Percentiles rank a stretch among this genome's conserved stretches.
Conservation (phyloP, 208 protist species). For the Acanthamoeba lenticulata region DNA sequence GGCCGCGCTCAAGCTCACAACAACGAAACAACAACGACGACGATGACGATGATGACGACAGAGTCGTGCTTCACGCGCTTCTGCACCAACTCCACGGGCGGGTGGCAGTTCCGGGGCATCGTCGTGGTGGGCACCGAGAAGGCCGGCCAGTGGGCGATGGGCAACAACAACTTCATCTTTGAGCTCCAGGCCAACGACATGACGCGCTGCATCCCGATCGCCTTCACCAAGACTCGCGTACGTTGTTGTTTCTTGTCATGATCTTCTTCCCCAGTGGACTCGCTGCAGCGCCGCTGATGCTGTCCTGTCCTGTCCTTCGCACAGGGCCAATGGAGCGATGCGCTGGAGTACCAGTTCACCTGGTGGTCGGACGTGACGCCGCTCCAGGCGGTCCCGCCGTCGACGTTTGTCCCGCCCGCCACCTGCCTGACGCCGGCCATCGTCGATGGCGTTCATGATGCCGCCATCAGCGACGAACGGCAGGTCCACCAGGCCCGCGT, state of each 20-base stretch:
- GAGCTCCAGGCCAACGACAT: not conserved
- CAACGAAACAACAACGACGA: too few species aligned
- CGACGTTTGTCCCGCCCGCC: not conserved
- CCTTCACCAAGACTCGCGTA: not conserved
- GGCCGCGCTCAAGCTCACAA: too few species aligned
- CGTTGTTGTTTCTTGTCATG: not conserved
- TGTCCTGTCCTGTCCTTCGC: not conserved
- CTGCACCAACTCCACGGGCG: not conserved
- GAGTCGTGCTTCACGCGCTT: not conserved
- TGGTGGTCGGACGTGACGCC: not conserved
- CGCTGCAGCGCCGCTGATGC: not conserved
- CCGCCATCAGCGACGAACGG: not conserved
- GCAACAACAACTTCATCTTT: not conserved
- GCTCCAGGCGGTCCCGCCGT: not conserved
- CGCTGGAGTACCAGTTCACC: not conserved
- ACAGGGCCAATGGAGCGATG: not conserved
- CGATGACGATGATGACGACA: too few species aligned
- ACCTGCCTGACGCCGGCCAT: not conserved
- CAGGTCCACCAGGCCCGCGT: too few species aligned
- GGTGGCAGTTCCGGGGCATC: not conserved
- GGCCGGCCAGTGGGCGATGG: not conserved
- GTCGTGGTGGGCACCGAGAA: not conserved
- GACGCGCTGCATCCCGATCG: not conserved
- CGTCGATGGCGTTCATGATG: slow-evolving; percentile 33
- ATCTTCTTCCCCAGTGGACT: not conserved